Percentiles rank a stretch among this genome's conserved stretches.
phyloP scores from a whole-genome alignment of 2,329 filamentous ascomycete species.

The Catunica adiposa region DNA sequence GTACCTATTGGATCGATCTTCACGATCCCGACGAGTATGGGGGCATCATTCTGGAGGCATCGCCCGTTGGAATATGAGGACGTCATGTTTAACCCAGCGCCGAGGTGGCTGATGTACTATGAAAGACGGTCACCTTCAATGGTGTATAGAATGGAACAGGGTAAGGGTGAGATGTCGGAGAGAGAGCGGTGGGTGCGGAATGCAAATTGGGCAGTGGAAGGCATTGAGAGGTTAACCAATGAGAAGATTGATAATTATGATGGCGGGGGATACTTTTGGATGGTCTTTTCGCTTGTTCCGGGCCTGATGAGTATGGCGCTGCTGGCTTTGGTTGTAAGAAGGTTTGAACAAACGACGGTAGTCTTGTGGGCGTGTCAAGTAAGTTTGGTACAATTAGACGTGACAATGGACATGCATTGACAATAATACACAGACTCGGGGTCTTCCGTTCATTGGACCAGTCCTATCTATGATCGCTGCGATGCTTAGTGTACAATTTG shows the following conservation, averaged over 20 bases:
- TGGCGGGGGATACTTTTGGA: not conserved
- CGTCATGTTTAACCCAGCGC: not conserved
- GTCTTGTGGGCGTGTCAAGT: not conserved
- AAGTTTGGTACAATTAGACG: not conserved
- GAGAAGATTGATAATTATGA: slow-evolving; percentile 3
- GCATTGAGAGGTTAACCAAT: not conserved
- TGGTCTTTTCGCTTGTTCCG: not conserved
- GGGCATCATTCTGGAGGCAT: not conserved
- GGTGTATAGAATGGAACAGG: not conserved
- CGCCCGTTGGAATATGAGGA: not conserved
- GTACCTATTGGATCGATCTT: not conserved
- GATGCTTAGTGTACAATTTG: not conserved
- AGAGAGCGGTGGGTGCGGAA: not conserved
- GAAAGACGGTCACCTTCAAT: not conserved
- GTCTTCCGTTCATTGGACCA: not conserved
- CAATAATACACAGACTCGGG: not conserved
- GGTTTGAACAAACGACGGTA: not conserved
- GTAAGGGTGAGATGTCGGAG: not conserved
- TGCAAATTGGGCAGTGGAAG: not conserved
- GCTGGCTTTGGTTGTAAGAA: too few species aligned
- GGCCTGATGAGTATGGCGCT: not conserved
- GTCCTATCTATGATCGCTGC: not conserved
- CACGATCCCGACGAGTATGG: not conserved
- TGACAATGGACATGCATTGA: not conserved
- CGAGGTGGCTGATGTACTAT: not conserved